Evolutionary conservation across 192 early-diverging fungal species (phyloP).

Genomic region (Lobosporangium transversale): DNA sequence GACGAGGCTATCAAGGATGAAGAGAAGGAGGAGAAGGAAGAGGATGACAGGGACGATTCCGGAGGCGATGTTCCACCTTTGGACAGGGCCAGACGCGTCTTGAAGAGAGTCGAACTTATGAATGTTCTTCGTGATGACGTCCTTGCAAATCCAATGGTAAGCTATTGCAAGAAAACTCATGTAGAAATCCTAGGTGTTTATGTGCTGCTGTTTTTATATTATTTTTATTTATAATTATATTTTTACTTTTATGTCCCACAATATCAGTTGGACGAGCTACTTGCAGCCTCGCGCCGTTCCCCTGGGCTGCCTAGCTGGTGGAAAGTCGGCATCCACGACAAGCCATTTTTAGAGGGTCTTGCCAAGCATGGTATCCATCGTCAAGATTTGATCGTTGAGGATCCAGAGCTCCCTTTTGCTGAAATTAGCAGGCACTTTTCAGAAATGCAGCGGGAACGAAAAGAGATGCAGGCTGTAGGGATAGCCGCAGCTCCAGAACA

Average conservation of each 20-base stretch:
- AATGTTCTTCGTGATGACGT: slow-evolving; percentile 71
- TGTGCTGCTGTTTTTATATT: neutral
- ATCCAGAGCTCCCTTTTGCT: slow-evolving; percentile 62
- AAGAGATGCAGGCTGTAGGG: slow-evolving; percentile 18
- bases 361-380: slow-evolving; percentile 76
- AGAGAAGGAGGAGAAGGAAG: slow-evolving; percentile 48
- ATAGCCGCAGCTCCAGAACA: slow-evolving; percentile 12
- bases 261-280: slow-evolving; percentile 56
- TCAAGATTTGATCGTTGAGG: slow-evolving; percentile 73
- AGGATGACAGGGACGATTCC: slow-evolving; percentile 55
- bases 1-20: slow-evolving; percentile 34
- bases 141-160: slow-evolving; percentile 58
- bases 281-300: slow-evolving; percentile 58
- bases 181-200: too few species aligned
- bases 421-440: slow-evolving; percentile 49
- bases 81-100: slow-evolving; percentile 73
- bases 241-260: slow-evolving; percentile 13
- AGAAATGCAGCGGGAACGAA: slow-evolving; percentile 18
- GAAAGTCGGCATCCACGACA: slow-evolving; percentile 72
- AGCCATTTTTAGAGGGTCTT: slow-evolving; percentile 73
- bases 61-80: slow-evolving; percentile 65
- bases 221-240: neutral
- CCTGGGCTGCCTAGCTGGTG: slow-evolving; percentile 80
- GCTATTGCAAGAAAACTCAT: too few species aligned
- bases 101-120: slow-evolving; percentile 78